A percentile compares a stretch with the other conserved stretches of the same genome.
Conservation (phyloP, 257 asterid genomes). For the Jacaranda copaia region DNA sequence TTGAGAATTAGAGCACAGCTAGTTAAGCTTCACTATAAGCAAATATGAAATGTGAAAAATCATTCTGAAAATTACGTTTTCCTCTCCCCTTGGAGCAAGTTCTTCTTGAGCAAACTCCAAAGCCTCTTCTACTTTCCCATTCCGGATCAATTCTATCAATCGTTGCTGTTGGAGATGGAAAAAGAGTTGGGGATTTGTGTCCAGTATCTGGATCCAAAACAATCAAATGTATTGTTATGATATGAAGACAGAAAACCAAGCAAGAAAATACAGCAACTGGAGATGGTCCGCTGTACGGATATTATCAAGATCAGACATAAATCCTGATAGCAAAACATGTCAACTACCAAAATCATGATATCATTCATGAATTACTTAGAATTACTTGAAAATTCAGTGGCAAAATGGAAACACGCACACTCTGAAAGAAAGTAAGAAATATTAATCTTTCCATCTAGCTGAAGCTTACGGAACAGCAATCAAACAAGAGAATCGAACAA, state of each 20-base stretch:
- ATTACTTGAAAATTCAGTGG: neutral
- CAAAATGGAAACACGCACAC: too few relatives aligned
- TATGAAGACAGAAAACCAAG: neutral
- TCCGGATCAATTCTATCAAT: slow-evolving; percentile 73
- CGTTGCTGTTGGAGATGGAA: slow-evolving; percentile 89
- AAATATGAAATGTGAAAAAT: slow-evolving; percentile 7
- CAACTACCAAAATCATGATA: neutral
- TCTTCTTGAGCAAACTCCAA: slow-evolving; percentile 86
- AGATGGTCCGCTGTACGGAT: neutral
- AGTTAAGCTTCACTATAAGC: neutral
- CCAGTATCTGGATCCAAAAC: slow-evolving; percentile 69
- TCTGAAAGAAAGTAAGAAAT: neutral
- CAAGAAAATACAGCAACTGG: slow-evolving; percentile 9
- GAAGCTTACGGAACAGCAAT: neutral
- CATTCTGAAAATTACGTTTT: slow-evolving; percentile 53
- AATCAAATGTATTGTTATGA: slow-evolving; percentile 1
- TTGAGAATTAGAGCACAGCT: neutral
- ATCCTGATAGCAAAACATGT: neutral
- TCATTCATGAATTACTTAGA: neutral
- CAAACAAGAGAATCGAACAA: neutral
- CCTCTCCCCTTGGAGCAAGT: slow-evolving; percentile 89
- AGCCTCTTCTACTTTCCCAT: slow-evolving; percentile 78
- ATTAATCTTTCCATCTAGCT: neutral
- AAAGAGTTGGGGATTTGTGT: slow-evolving; percentile 75
- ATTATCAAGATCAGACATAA: neutral